Conservation (phyloP, 108 stramenopile genomes). For the Nitzschia inconspicua region DNA sequence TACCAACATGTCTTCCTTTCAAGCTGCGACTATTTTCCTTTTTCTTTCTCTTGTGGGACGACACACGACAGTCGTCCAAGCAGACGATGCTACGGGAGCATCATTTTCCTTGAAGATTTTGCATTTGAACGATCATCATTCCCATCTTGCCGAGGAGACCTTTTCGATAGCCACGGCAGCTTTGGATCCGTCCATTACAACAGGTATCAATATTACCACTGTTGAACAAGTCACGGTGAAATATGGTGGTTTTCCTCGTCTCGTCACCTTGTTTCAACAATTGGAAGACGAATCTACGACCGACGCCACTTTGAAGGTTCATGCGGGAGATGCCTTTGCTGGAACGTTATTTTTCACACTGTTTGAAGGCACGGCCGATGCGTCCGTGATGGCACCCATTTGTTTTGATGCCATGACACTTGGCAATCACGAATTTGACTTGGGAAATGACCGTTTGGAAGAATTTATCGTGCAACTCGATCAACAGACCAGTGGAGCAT, state of each 20-base stretch:
- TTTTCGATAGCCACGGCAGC: slow-evolving; percentile 6
- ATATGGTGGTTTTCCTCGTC: slow-evolving; percentile 6
- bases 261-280: background rate
- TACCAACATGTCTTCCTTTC: no score
- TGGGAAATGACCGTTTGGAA: slow-evolving; percentile 40
- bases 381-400: slow-evolving; percentile 33
- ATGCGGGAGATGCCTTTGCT: slow-evolving; percentile 56
- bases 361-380: slow-evolving; percentile 41
- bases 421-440: slow-evolving; percentile 67
- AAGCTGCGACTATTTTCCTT: no score
- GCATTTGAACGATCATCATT: slow-evolving; percentile 58
- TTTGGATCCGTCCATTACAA: background rate
- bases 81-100: no score
- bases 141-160: slow-evolving; percentile 24
- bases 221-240: background rate
- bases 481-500: no score
- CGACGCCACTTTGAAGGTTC: slow-evolving; percentile 43
- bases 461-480: slow-evolving; percentile 23
- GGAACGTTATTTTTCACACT: slow-evolving; percentile 46
- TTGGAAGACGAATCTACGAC: background rate
- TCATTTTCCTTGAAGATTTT: slow-evolving; percentile 26
- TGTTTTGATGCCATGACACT: slow-evolving; percentile 44
- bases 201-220: slow-evolving; percentile 10
- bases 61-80: no score
- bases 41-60: no score